Base-by-base conservation (phyloP, 1,284 basidiomycete species). In the Schizophyllum amplum region DNA sequence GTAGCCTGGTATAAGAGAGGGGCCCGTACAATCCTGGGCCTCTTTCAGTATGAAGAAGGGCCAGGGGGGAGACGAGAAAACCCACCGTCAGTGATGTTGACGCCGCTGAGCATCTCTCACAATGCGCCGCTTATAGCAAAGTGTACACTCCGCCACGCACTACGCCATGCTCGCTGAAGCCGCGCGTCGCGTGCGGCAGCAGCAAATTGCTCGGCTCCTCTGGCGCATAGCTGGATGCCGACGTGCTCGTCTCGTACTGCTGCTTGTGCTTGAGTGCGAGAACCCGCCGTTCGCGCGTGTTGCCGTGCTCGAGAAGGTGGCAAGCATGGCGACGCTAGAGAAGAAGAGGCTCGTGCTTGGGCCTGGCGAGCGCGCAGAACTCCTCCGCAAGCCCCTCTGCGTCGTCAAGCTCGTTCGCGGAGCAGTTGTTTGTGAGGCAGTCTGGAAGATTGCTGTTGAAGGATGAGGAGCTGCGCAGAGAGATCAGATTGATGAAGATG, bases 351-450 rank as follows among this genome's bases (percentile, higher is more conserved):
- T 66, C 0, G 70, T 67, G 25, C 67, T 69, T 5, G 68, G 59
- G 21, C n/a, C 65, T 67, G 9, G 71, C 72, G 24, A 75, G 53
- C 15, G 70, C 65, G 62, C 75, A 77, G 60, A 76, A 77, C 59
- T 69, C 64, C 55, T 74, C 71, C 1, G 73, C 71, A 11, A 78
- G 67, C 5, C 59, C 61, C 65, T 77, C 73, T 15, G 71, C 68
- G 5, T 68, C 65, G 2, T 59, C 23, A 0, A 75, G 57, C 50
- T 75, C 68, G 33, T 60, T 46, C 5, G 71, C 33, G 33, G 11
- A 61, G 60, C 74, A 76, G 1, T 54, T 61, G 6, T 52, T 54
- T 5, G 65, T 56, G n/a, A 74, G 66, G 54, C 73, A 75, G 22
- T 62, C 59, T 20, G 71, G 62, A 51, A 74, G 60, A 22, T 64